Percentiles rank a stretch among this genome's conserved stretches.
phyloP scores from a whole-genome alignment of 192 early-diverging fungal genomes.

The Gonapodya prolifera region DNA sequence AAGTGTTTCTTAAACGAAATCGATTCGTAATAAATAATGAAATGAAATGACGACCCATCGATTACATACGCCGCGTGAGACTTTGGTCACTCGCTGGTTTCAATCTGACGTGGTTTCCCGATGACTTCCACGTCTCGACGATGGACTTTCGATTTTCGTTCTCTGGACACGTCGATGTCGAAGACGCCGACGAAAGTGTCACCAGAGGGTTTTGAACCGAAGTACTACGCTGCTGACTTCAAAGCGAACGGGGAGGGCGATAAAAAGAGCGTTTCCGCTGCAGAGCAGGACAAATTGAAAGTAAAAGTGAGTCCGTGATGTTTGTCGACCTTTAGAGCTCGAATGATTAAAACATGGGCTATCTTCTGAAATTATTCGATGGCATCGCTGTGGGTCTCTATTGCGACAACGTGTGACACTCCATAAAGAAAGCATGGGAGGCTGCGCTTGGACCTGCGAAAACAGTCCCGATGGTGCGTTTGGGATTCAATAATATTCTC shows the following conservation, averaged over 20 bases:
- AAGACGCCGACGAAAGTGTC: not conserved
- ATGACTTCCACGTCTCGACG: not conserved
- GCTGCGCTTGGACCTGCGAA: conserved; percentile 78
- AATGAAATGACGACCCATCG: not conserved
- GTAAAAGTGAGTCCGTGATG: not conserved
- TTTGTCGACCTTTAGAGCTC: too few relatives aligned
- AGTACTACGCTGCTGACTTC: not conserved
- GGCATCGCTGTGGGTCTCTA: too few relatives aligned
- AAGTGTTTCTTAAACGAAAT: not conserved
- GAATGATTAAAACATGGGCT: too few relatives aligned
- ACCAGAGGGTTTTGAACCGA: not conserved
- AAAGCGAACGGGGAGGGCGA: not conserved
- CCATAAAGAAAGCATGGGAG: conserved; percentile 88
- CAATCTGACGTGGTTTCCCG: too few relatives aligned
- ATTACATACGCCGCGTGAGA: not conserved
- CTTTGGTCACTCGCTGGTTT: too few relatives aligned
- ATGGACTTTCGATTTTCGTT: not conserved
- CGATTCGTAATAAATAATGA: not conserved
- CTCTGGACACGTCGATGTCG: not conserved
- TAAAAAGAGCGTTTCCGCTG: not conserved
- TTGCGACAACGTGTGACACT: too few relatives aligned
- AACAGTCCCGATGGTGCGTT: conserved; percentile 72
- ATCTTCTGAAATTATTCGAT: too few relatives aligned
- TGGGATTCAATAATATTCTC: not conserved
- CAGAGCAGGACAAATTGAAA: not conserved